Evolutionary conservation across 2,329 filamentous ascomycete species (phyloP), one percentile per base, ranked within the genome.

Genomic region (Fusarium kyushuense): DNA sequence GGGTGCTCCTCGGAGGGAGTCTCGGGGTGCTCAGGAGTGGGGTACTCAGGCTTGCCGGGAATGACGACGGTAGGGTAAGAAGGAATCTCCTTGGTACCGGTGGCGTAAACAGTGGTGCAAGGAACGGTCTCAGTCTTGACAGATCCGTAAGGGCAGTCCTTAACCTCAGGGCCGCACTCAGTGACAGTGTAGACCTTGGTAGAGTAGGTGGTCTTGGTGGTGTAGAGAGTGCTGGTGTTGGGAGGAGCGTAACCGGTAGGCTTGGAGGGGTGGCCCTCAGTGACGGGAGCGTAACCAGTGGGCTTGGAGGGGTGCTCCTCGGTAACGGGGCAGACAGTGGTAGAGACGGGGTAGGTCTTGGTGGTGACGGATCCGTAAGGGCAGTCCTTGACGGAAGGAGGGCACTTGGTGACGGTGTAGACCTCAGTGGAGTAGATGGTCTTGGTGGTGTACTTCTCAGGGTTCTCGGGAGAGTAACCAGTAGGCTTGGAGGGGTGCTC

Each of bases 141-240:
- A 29, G 65, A 68, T 54, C 76, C 76, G 47, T 73, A 65, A 35
- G 74, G 74, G 74, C 78, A 79, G 73, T 75, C 65, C 32, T 74
- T 65, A 12, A 73, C 71, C 17, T 59, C 69, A 33, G 76, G 71
- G 42, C 74, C 62, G 56, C 78, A 79, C 55, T 74, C 58, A 17
- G 75, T 76, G 56, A 79, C 69, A 45, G 76, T 78, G 70, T 74
- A 77, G 35, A 71, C 74, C 69, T 74, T 74, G 33, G 77, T 79
- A 47, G 70, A 72, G 69, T 73, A 76, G 19, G 71, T 60, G 32
- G 71, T 75, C 69, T 74, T 74, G 38, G 77, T 79, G 47, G 70
- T 74, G 70, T 74, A 77, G 29, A 73, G 71, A 30, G 74, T 77
- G 38, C 52, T 60, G 56, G 49, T 63, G 58, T 23, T 29, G 38